Percentiles rank a stretch among this genome's conserved stretches.
These are phyloP conservation scores for Barbarea vulgaris DNA, from an alignment of 345 rosid species.

Conservation along the genomic window DNA sequence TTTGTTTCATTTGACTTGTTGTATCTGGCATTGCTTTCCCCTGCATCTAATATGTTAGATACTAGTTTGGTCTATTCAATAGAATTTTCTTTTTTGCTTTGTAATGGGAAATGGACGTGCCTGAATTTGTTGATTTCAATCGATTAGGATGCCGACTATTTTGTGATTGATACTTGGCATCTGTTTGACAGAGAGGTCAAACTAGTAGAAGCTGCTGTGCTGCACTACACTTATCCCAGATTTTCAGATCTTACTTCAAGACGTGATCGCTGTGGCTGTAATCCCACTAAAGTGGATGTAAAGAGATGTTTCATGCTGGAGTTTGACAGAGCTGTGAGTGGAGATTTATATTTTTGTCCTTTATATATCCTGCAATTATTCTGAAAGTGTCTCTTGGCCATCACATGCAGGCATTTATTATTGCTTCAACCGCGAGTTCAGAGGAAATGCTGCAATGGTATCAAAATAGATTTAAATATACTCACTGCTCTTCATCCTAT, in stretches of 20 bases:
- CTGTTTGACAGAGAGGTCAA: slow-evolving; percentile 63
- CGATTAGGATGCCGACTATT: neutral
- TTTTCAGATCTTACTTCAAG: slow-evolving; percentile 97
- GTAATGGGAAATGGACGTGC: slow-evolving; percentile 9
- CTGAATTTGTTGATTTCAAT: neutral
- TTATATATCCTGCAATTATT: neutral
- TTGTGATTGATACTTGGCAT: slow-evolving; percentile 18
- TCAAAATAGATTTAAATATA: neutral
- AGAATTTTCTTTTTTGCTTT: neutral
- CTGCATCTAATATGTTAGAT: slow-evolving; percentile 3
- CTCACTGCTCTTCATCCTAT: slow-evolving; percentile 3
- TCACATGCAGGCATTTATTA: slow-evolving; percentile 84
- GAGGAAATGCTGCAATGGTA: slow-evolving; percentile 97
- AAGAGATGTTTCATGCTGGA: slow-evolving; percentile 99
- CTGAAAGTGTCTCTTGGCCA: slow-evolving; percentile 14
- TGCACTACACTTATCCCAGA: slow-evolving; percentile 86
- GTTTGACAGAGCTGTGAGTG: slow-evolving; percentile 92
- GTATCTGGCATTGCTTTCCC: neutral
- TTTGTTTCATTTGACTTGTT: no score
- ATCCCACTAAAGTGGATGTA: slow-evolving; percentile 92
- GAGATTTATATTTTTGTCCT: neutral
- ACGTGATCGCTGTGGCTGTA: slow-evolving; percentile 98
- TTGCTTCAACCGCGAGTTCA: slow-evolving; percentile 89
- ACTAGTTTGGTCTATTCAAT: neutral
- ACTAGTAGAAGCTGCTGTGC: slow-evolving; percentile 85